Evolutionary conservation across 139 green algal species (phyloP).

Genomic region (Ettlia oleoabundans): DNA sequence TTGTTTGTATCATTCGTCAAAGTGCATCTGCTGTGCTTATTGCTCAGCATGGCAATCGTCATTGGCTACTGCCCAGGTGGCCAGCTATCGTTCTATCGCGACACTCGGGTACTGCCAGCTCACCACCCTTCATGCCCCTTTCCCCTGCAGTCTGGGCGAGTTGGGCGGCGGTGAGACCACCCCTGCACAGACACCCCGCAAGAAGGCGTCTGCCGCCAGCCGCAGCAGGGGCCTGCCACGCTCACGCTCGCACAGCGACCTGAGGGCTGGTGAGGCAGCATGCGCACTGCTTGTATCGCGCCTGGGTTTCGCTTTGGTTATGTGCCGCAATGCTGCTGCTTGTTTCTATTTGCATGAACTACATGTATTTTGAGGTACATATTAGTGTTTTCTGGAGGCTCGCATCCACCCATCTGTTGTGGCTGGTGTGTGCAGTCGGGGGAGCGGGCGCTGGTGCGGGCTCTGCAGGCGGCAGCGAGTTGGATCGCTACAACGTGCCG

Average conservation of each 20-base stretch:
- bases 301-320: too few species aligned
- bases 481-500: slow-evolving; percentile 19
- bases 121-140: not conserved
- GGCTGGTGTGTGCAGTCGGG: not conserved
- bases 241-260: slow-evolving; percentile 38
- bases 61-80: too few species aligned
- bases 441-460: not conserved
- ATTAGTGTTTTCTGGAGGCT: too few species aligned
- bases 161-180: not conserved
- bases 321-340: too few species aligned
- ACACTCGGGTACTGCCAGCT: not conserved
- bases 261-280: not conserved
- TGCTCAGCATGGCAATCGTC: too few species aligned
- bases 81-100: too few species aligned
- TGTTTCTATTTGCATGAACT: too few species aligned
- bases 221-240: slow-evolving; percentile 1
- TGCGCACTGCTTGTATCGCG: too few species aligned
- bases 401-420: too few species aligned
- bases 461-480: not conserved
- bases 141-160: slow-evolving; percentile 2
- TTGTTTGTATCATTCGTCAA: too few species aligned
- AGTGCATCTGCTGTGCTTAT: too few species aligned
- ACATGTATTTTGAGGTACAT: too few species aligned
- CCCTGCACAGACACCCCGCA: not conserved
- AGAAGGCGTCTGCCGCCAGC: not conserved